Percentiles rank a stretch among this genome's conserved stretches.
These are phyloP conservation scores for Tolypocladium paradoxum DNA, from an alignment of 2,329 filamentous ascomycete genomes.

Conservation along the genomic window DNA sequence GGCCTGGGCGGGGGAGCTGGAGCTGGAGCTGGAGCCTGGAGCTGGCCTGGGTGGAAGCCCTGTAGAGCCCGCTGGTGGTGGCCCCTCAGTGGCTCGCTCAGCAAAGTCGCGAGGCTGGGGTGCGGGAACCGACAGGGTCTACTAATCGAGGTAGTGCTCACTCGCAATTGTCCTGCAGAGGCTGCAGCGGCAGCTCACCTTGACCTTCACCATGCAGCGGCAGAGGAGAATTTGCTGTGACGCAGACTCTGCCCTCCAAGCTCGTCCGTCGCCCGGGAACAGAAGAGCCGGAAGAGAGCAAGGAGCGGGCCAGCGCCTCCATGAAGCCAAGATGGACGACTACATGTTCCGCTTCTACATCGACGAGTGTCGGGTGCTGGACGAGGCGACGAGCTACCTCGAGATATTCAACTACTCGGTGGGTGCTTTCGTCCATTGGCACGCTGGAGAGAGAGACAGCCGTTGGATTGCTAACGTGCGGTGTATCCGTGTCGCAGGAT, in stretches of 20 bases:
- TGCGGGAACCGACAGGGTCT: neutral
- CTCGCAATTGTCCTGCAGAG: neutral
- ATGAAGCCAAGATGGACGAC: slow-evolving; percentile 39
- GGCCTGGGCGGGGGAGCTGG: neutral
- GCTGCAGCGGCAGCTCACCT: neutral
- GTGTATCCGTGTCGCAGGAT: slow-evolving; percentile 25
- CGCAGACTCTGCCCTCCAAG: neutral
- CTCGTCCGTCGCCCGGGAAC: neutral
- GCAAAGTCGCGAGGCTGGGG: neutral
- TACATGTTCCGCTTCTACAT: slow-evolving; percentile 44
- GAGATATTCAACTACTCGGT: slow-evolving; percentile 52
- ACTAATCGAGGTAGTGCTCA: neutral
- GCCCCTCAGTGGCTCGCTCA: neutral
- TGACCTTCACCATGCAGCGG: neutral
- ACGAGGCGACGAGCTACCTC: slow-evolving; percentile 43
- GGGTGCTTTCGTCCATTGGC: slow-evolving; percentile 10
- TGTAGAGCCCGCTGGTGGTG: neutral
- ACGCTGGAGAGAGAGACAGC: neutral
- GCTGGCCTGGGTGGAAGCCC: no score
- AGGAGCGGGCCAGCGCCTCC: neutral
- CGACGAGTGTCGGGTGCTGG: slow-evolving; percentile 33
- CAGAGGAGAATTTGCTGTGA: neutral
- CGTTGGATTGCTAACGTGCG: neutral
- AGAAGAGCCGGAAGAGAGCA: neutral
- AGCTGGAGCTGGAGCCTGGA: neutral